Percentiles rank a stretch among this genome's conserved stretches.
phyloP scores from a whole-genome alignment of 2,329 filamentous ascomycete genomes.

The Akanthomyces lecanii region DNA sequence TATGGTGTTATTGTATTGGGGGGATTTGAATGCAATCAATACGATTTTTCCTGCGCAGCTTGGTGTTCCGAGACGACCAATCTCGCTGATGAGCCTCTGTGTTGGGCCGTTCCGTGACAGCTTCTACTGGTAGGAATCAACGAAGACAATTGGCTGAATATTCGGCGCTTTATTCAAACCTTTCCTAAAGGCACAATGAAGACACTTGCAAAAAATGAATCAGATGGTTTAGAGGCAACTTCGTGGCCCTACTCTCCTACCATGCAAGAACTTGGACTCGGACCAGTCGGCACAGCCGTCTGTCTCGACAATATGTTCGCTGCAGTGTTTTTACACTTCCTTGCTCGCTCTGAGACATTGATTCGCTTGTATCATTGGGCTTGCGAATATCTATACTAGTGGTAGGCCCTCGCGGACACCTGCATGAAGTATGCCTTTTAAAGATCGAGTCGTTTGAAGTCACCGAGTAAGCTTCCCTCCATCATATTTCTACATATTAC shows the following conservation, averaged over 20 bases:
- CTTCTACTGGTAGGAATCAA: not conserved
- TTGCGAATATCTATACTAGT: not conserved
- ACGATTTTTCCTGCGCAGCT: too few relatives aligned
- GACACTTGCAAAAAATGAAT: too few relatives aligned
- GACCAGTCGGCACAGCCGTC: too few relatives aligned
- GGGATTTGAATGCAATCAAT: too few relatives aligned
- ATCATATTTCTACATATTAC: not conserved
- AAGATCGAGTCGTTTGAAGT: not conserved
- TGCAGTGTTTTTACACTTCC: too few relatives aligned
- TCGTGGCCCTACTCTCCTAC: too few relatives aligned
- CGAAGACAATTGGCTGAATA: not conserved
- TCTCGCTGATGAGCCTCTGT: not conserved
- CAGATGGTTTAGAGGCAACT: too few relatives aligned
- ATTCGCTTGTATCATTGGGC: not conserved
- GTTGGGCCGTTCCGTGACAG: not conserved
- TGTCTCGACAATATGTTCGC: too few relatives aligned
- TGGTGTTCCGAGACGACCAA: not conserved
- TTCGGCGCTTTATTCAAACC: not conserved
- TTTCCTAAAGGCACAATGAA: too few relatives aligned
- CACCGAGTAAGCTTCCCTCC: not conserved
- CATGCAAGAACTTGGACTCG: too few relatives aligned
- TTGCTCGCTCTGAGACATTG: not conserved
- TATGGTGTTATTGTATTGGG: too few relatives aligned
- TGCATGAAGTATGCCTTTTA: not conserved
- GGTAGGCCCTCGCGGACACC: not conserved